phyloP scores from a whole-genome alignment of 192 early-diverging fungal species.

The Coemansia brasiliensis region DNA sequence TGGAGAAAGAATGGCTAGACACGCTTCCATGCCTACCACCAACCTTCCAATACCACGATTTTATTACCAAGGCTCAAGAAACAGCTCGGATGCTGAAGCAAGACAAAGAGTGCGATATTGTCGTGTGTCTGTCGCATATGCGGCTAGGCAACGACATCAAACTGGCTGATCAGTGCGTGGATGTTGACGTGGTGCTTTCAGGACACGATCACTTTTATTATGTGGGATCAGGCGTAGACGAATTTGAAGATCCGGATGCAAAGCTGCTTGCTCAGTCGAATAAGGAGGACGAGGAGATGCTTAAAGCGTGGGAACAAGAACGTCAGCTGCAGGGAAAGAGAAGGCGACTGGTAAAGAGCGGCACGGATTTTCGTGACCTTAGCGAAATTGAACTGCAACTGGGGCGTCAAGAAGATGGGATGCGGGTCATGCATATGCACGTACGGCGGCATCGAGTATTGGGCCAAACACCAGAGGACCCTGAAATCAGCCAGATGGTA shows the following conservation, averaged over 20 bases:
- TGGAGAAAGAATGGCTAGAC: slow-evolving; percentile 71
- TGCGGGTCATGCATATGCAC: slow-evolving; percentile 12
- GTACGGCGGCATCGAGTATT: slow-evolving; percentile 56
- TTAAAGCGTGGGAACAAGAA: slow-evolving; percentile 49
- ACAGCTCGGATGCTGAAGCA: slow-evolving; percentile 39
- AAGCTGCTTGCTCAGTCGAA: slow-evolving; percentile 13
- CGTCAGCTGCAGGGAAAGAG: slow-evolving; percentile 17
- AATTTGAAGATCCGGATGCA: slow-evolving; percentile 19
- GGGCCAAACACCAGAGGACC: slow-evolving; percentile 35
- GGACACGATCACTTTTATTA: slow-evolving; percentile 75
- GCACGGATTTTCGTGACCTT: slow-evolving; percentile 68
- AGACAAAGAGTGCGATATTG: slow-evolving; percentile 55
- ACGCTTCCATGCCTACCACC: slow-evolving; percentile 65
- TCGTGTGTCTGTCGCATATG: slow-evolving; percentile 75
- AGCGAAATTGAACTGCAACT: slow-evolving; percentile 53
- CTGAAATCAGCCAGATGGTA: slow-evolving; percentile 49
- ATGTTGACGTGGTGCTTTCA: slow-evolving; percentile 68
- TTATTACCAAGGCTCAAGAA: slow-evolving; percentile 49
- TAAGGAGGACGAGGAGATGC: slow-evolving; percentile 35
- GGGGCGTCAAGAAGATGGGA: background rate
- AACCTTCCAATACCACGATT: slow-evolving; percentile 60
- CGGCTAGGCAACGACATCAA: slow-evolving; percentile 67
- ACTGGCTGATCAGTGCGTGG: slow-evolving; percentile 53
- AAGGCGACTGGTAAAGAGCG: slow-evolving; percentile 64
- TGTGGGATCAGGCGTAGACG: slow-evolving; percentile 54